A percentile compares a stretch with the other conserved stretches of the same genome.
These are phyloP conservation scores for Dothiorella sarmentorum DNA, from an alignment of 2,329 filamentous ascomycete species.

Conservation along the genomic window DNA sequence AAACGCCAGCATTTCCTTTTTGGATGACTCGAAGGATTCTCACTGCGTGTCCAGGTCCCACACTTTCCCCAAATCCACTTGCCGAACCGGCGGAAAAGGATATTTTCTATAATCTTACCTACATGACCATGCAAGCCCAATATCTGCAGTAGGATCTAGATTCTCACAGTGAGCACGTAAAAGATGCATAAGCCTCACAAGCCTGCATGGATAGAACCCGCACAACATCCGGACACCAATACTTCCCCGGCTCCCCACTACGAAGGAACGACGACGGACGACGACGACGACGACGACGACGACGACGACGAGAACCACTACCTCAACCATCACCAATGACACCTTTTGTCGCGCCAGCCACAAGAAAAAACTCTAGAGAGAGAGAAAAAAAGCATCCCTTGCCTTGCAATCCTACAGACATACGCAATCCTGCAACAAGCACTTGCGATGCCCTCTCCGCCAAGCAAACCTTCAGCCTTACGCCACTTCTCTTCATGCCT, in stretches of 20 bases:
- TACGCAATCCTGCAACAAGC: no score
- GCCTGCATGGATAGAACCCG: no score
- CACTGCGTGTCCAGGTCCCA: neutral
- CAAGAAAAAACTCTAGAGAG: no score
- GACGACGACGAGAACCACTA: no score
- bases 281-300: no score
- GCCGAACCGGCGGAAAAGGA: neutral
- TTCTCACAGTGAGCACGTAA: conserved; percentile 11
- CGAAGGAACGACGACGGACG: neutral
- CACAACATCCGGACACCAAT: no score
- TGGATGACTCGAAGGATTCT: conserved; percentile 2
- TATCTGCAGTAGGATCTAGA: conserved; percentile 15
- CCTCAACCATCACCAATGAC: neutral
- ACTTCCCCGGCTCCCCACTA: neutral
- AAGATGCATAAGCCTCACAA: neutral
- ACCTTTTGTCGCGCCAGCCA: no score
- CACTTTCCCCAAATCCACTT: neutral
- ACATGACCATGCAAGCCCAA: neutral
- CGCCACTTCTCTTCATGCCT: no score
- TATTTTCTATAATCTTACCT: neutral
- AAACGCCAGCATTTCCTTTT: neutral
- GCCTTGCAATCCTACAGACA: no score
- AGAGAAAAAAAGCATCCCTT: no score
- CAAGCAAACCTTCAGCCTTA: neutral
- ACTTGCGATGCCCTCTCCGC: neutral